phyloP scores from a whole-genome alignment of 2,329 filamentous ascomycete genomes.

The Onygena corvina region DNA sequence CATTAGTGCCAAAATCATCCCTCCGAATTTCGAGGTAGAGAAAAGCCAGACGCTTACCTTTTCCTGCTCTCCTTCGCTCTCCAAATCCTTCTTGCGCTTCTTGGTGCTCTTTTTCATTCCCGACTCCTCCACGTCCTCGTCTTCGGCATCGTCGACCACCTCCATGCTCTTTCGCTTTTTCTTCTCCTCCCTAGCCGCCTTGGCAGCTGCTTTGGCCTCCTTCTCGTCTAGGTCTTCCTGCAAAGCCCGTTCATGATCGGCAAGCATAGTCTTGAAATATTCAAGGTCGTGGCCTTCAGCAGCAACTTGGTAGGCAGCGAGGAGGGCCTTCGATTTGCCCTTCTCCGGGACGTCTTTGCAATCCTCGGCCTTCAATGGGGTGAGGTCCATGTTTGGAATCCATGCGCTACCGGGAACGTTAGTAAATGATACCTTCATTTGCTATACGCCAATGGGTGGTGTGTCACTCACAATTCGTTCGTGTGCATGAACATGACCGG shows the following conservation, averaged over 20 bases:
- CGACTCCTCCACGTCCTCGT: conserved; percentile 44
- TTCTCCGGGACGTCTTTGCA: conserved; percentile 57
- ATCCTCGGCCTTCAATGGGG: conserved; percentile 61
- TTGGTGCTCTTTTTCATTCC: conserved; percentile 43
- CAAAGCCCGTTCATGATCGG: conserved; percentile 45
- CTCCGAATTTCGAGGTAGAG: background rate
- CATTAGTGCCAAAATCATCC: conserved; percentile 11
- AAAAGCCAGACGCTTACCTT: conserved; percentile 44
- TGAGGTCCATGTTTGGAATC: conserved; percentile 74
- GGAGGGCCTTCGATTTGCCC: conserved; percentile 66
- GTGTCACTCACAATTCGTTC: conserved; percentile 80
- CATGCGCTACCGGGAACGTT: conserved; percentile 53
- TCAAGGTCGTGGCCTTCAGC: conserved; percentile 63
- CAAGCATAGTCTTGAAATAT: conserved; percentile 71
- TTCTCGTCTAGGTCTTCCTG: conserved; percentile 50
- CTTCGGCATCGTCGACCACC: conserved; percentile 40
- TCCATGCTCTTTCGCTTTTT: conserved; percentile 37
- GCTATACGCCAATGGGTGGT: background rate
- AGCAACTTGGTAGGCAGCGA: conserved; percentile 68
- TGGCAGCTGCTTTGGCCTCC: conserved; percentile 52
- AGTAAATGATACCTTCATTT: background rate
- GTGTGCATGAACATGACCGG: conserved; percentile 91
- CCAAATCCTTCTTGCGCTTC: conserved; percentile 86
- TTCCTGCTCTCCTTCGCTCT: conserved; percentile 48
- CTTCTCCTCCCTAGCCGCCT: conserved; percentile 43